phyloP scores from a whole-genome alignment of 2,329 filamentous ascomycete species.

The Venturiaceae sp. region DNA sequence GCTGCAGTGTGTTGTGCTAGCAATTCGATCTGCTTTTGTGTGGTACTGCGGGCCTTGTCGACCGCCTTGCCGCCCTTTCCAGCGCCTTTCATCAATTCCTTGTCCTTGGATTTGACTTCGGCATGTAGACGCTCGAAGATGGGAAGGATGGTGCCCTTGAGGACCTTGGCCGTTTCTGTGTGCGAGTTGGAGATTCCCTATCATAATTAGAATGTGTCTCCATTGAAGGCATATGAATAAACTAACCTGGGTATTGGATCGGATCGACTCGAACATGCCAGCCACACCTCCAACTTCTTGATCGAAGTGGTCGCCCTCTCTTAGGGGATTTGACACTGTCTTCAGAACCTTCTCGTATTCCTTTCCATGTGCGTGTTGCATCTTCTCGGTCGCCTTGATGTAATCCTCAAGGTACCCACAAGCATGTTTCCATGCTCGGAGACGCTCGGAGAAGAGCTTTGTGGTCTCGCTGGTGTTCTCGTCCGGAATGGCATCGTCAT shows the following conservation, averaged over 20 bases:
- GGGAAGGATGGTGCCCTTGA: constrained; percentile 78
- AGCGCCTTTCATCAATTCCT: constrained; percentile 75
- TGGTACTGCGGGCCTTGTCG: constrained; percentile 73
- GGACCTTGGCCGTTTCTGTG: constrained; percentile 79
- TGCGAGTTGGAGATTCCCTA: constrained; percentile 81
- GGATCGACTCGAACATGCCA: constrained; percentile 88
- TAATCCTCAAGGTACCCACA: constrained; percentile 89
- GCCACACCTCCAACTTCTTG: constrained; percentile 79
- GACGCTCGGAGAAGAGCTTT: constrained; percentile 68
- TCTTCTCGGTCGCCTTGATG: constrained; percentile 72
- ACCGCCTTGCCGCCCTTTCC: constrained; percentile 82
- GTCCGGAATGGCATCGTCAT: constrained; percentile 36
- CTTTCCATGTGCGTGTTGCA: constrained; percentile 75
- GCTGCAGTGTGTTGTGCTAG: constrained; percentile 76
- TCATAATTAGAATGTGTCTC: neutral
- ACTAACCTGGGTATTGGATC: constrained; percentile 70
- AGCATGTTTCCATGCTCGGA: constrained; percentile 94
- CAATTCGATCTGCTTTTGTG: constrained; percentile 94
- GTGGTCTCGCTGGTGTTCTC: constrained; percentile 41
- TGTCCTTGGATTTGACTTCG: constrained; percentile 93
- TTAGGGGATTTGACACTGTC: constrained; percentile 78
- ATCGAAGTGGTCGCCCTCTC: constrained; percentile 88
- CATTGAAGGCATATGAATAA: neutral
- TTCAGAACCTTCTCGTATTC: constrained; percentile 94
- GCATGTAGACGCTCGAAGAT: constrained; percentile 85